A percentile compares a stretch with the other conserved stretches of the same genome.
These are phyloP conservation scores for Auriscalpium orientale DNA, from an alignment of 768 basidiomycete species.

Conservation along the genomic window DNA sequence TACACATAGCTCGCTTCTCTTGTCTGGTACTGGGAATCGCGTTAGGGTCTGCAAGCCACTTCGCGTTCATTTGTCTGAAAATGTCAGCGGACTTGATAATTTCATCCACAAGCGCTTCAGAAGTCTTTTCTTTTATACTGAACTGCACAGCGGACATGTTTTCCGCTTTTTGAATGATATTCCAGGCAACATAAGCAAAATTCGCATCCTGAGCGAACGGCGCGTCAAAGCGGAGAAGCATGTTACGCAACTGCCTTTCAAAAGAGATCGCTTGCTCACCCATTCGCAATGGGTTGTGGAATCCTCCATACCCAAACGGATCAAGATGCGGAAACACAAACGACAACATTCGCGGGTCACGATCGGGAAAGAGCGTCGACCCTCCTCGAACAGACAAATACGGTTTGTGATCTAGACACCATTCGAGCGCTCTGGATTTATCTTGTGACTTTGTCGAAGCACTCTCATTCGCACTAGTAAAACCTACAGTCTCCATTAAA, in stretches of 20 bases:
- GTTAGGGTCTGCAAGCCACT: neutral
- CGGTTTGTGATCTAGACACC: neutral
- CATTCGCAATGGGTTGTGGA: constrained; percentile 24
- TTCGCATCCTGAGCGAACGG: constrained; percentile 19
- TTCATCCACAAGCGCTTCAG: neutral
- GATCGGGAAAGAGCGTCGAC: neutral
- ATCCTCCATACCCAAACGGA: constrained; percentile 37
- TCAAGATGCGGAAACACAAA: constrained; percentile 35
- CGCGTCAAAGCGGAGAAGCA: constrained; percentile 23
- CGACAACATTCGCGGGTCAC: constrained; percentile 31
- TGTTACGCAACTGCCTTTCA: constrained; percentile 27
- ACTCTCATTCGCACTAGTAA: neutral
- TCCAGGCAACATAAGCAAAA: neutral
- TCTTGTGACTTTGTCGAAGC: neutral
- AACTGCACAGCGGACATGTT: neutral
- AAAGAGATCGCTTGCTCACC: constrained; percentile 17
- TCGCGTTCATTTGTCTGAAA: neutral
- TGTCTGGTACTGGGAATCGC: neutral
- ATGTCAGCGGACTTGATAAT: too few relatives aligned
- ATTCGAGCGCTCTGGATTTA: neutral
- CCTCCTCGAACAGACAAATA: neutral
- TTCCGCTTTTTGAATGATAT: neutral
- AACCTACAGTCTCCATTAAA: neutral
- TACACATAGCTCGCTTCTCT: neutral
- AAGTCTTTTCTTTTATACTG: neutral